phyloP scores from a whole-genome alignment of 108 stramenopile species.

The Halocafeteria seosinensis region DNA sequence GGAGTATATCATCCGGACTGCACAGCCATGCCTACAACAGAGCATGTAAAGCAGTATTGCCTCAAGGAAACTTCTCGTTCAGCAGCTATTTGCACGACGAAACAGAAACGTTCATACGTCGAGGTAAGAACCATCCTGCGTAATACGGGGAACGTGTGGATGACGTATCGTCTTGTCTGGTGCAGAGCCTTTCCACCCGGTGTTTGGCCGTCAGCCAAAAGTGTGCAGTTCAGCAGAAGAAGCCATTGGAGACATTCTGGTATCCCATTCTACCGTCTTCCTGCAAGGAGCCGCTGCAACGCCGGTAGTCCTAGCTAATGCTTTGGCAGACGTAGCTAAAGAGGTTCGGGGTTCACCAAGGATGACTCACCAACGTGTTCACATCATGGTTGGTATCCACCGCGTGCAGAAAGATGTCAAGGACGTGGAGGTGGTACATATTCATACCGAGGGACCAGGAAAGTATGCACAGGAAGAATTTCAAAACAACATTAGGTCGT shows the following conservation, averaged over 20 bases:
- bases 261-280: too few species aligned
- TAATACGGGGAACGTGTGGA: too few species aligned
- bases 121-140: too few species aligned
- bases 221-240: neutral
- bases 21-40: too few species aligned
- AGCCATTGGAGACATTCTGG: neutral
- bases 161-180: too few species aligned
- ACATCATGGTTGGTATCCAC: neutral
- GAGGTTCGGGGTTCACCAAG: neutral
- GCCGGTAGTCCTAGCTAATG: neutral
- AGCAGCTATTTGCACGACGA: too few species aligned
- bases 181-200: too few species aligned
- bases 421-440: neutral
- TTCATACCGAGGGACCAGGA: neutral
- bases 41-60: too few species aligned
- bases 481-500: neutral
- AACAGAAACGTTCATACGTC: too few species aligned
- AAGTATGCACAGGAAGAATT: neutral
- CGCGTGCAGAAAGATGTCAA: neutral
- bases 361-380: neutral
- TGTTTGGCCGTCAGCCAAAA: too few species aligned
- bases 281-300: neutral
- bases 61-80: too few species aligned
- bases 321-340: neutral
- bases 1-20: too few species aligned